These are phyloP conservation scores for Stagonosporopsis vannaccii DNA, from an alignment of 2,329 filamentous ascomycete genomes.

Conservation along the genomic window DNA sequence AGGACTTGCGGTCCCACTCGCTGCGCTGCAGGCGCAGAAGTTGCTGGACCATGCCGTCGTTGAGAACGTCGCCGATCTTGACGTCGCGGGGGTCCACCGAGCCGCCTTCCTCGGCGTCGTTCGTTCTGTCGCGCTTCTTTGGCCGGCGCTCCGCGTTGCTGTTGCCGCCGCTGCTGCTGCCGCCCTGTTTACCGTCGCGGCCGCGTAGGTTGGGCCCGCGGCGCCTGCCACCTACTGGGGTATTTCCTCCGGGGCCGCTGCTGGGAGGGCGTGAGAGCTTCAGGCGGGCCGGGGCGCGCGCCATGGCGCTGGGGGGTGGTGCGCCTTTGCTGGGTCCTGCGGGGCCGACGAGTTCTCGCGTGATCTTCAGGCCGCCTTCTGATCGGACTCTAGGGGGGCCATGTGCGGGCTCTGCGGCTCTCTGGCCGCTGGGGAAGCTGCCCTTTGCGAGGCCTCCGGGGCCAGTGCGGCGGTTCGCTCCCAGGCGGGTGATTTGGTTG, in stretches of 20 bases:
- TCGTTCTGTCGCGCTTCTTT: conserved; percentile 31
- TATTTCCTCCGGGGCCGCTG: conserved; percentile 1
- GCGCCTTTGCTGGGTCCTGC: not conserved
- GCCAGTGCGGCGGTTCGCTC: conserved; percentile 28
- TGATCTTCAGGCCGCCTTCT: conserved; percentile 30
- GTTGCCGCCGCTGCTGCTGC: conserved; percentile 8
- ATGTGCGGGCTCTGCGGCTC: conserved; percentile 9
- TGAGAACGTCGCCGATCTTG: conserved; percentile 25
- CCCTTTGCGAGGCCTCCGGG: conserved; percentile 30
- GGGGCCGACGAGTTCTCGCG: conserved; percentile 14
- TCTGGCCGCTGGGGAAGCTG: conserved; percentile 31
- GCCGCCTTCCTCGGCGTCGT: conserved; percentile 3
- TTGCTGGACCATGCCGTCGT: conserved; percentile 43
- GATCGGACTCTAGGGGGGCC: conserved; percentile 23
- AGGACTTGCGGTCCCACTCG: conserved; percentile 46
- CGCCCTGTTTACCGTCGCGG: conserved; percentile 22
- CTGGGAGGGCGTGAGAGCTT: conserved; percentile 23
- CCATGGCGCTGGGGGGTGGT: conserved; percentile 38
- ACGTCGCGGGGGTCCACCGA: conserved; percentile 15
- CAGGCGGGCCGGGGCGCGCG: conserved; percentile 40
- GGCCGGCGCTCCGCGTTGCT: conserved; percentile 24
- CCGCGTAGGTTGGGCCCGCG: conserved; percentile 39
- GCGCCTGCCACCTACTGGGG: conserved; percentile 11
- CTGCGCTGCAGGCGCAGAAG: conserved; percentile 44
- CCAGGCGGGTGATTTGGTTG: conserved; percentile 34